Percentiles rank a stretch among this genome's conserved stretches.
These are phyloP conservation scores for Ganoderma sinense DNA, from an alignment of 1,284 basidiomycete genomes.

Conservation along the genomic window DNA sequence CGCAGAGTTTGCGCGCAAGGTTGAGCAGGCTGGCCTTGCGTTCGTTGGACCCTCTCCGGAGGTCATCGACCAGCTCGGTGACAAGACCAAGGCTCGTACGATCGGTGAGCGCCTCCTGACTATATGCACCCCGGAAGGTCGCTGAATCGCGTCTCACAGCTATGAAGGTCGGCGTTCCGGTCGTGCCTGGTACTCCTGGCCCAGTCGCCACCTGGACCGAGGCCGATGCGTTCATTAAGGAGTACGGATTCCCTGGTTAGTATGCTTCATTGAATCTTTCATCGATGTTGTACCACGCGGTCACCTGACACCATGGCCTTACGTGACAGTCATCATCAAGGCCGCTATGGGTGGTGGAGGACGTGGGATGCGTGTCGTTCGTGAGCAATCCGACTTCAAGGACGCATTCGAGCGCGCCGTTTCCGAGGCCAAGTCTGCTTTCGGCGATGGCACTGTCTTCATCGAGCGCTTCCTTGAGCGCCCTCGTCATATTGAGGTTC, in stretches of 20 bases:
- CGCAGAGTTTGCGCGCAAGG: constrained; percentile 93
- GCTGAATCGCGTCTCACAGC: constrained; percentile 50
- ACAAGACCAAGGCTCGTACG: constrained; percentile 97
- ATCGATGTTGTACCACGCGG: neutral
- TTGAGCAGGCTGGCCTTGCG: constrained; percentile 96
- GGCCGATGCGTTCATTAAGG: constrained; percentile 89
- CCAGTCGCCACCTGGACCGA: constrained; percentile 87
- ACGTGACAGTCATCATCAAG: constrained; percentile 86
- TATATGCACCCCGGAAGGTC: neutral
- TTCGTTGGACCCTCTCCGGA: constrained; percentile 97
- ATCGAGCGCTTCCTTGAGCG: constrained; percentile 98
- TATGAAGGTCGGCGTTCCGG: constrained; percentile 90
- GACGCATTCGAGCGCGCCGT: constrained; percentile 93
- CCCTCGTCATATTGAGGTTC: constrained; percentile 97
- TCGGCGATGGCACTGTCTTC: constrained; percentile 98
- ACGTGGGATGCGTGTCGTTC: constrained; percentile 98
- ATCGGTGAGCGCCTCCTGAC: constrained; percentile 59
- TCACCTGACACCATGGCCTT: constrained; percentile 5
- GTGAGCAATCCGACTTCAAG: constrained; percentile 92
- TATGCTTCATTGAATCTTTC: constrained; percentile 13
- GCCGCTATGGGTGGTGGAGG: constrained; percentile 99
- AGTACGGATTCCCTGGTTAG: constrained; percentile 93
- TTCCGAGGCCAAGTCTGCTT: constrained; percentile 94
- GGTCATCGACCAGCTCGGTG: constrained; percentile 97
- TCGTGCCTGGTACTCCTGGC: constrained; percentile 97